Base-by-base conservation (phyloP, 1,284 basidiomycete genomes). In the Puccinia triticina region DNA sequence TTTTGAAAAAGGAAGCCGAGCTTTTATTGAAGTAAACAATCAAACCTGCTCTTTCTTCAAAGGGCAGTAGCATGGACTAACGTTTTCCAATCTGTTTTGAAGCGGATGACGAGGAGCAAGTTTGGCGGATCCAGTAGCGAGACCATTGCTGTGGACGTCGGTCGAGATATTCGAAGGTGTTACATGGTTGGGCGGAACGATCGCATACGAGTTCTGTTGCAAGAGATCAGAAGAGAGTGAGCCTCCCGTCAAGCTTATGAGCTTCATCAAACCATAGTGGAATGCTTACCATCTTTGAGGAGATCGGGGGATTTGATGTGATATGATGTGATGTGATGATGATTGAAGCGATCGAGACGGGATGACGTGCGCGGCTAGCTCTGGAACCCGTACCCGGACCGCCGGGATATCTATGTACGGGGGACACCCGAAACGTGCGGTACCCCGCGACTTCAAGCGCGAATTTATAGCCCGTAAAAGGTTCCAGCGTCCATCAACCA, bases 11-110 rank as follows among this genome's bases (percentile, higher is more conserved):
- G 21, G 11, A 37, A 32, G 37, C 16, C 12, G 61, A 37, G 10
- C 5, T 37, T 14, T 23, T 34, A 10, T 34, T 64, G n/a, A n/a
- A n/a, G n/a, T n/a, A n/a, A n/a, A n/a, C n/a, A n/a, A n/a, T n/a
- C n/a, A 26, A 64, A 61, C 23, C 59, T 23, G 11, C 23, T 12
- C 32, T 4, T 26, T 61, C 12, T 29, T 61, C 3, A 23, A 40
- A 10, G 32, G 12, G 12, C n/a, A 21, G 34, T 5, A 43, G 5
- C 21, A 40, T 66, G 34, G 40, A 76, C 64, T 37, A 67, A 77
- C 76, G 43, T 77, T 67, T 61, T 57, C 76, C 48, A 77, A 34
- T 67, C 76, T 67, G 76, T 77, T 77, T 67, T 77, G 46, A 11
- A 77, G 48, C 3, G 76, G 76, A 48, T 77, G 76, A 29, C 46